Base-by-base conservation (phyloP, 495 filamentous ascomycete species). In the Pseudomonodictys pantanalensis region DNA sequence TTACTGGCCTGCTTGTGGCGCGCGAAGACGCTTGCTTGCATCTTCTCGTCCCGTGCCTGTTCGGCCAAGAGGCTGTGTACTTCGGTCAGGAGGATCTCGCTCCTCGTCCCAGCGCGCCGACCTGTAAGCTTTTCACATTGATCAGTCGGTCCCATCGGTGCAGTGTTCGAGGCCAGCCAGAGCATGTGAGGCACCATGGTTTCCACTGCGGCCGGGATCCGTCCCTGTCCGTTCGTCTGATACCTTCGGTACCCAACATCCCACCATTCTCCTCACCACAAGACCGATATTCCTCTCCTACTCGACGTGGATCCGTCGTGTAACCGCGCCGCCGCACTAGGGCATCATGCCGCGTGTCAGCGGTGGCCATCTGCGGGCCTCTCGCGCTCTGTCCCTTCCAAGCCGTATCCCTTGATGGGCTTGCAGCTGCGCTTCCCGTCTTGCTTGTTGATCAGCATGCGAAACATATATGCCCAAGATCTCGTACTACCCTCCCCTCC, bases 11-110 rank as follows among this genome's bases (percentile, higher is more conserved):
- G 58, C 45, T 41, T 9, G 15, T 50, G n/a, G 17, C n/a, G 26
- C 26, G 30, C 29, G 41, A 10, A 47, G 41, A 50, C 26, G 29
- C 18, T 58, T 26, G 42, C 47, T 62, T 57, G 57, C 41, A 32
- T 53, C 51, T 42, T 48, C 47, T 60, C 50, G 52, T 56, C 44
- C 62, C 56, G 52, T 59, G 63, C 46, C 44, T 48, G 46, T 48
- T 18, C 58, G 63, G 63, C 53, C 58, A 60, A 66, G 63, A 48
- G 52, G 63, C 28, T 54, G 26, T 20, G n/a, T n/a, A n/a, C 23
- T 45, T 65, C 58, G 63, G 63, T 47, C 63, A 58, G 56, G 63
- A 62, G 63, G 63, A 66, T 62, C 53, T 43, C 52, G 33, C 41
- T 47, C 42, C 48, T 58, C 18, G 30, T 29, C 57, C 58, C 42